A percentile compares a stretch with the other conserved stretches of the same genome.
Conservation (phyloP, 1,139 yeast genomes). For the Blastobotrys indianensis region DNA sequence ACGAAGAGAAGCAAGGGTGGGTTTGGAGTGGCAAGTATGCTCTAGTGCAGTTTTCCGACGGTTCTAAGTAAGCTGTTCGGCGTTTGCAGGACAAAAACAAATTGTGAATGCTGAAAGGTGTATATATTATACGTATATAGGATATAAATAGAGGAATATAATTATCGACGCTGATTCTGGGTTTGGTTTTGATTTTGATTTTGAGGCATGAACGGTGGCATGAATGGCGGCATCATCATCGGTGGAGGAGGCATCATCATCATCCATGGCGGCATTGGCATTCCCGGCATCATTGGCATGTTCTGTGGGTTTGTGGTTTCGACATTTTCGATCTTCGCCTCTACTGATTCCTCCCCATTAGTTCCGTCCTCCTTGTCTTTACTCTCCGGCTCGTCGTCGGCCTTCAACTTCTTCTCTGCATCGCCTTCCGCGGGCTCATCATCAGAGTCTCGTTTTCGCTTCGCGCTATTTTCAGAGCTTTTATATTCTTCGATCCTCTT, state of each 20-base stretch:
- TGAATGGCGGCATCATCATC: constrained; percentile 19
- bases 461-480: constrained; percentile 22
- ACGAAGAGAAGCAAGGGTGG: constrained; percentile 72
- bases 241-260: constrained; percentile 12
- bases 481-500: constrained; percentile 49
- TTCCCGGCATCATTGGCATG: constrained; percentile 18
- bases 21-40: constrained; percentile 90
- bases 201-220: constrained; percentile 19
- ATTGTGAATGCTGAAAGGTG: neutral
- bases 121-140: neutral
- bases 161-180: neutral
- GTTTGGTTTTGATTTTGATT: constrained; percentile 10
- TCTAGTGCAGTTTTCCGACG: constrained; percentile 56
- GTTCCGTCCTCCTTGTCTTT: constrained; percentile 10
- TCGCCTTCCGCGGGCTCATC: constrained; percentile 13
- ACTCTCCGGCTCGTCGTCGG: constrained; percentile 11
- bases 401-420: constrained; percentile 1
- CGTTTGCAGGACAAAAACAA: neutral
- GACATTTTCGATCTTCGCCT: constrained; percentile 5
- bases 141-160: neutral
- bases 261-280: constrained; percentile 10
- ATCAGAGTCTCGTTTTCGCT: constrained; percentile 15
- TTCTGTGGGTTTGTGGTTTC: constrained; percentile 3
- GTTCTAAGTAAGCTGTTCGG: constrained; percentile 24
- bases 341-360: constrained; percentile 5